Conservation (phyloP, 1,284 basidiomycete genomes). For the Ceratobasidium sp. region DNA sequence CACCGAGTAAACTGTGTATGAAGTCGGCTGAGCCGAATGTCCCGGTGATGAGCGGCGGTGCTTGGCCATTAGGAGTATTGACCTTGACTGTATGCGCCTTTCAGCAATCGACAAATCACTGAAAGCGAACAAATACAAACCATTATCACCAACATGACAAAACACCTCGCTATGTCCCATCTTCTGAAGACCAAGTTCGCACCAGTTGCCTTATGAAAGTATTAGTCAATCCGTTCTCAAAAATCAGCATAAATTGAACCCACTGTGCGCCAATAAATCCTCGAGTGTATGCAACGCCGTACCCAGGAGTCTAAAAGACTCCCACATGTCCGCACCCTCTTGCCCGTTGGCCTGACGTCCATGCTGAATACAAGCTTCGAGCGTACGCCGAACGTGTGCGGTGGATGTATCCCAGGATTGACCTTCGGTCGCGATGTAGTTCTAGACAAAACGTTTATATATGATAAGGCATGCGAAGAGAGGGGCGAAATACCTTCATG, state of each 20-base stretch:
- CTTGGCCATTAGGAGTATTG: slow-evolving; percentile 78
- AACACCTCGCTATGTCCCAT: slow-evolving; percentile 84
- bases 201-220: slow-evolving; percentile 67
- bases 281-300: slow-evolving; percentile 81
- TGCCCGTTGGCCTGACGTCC: slow-evolving; percentile 70
- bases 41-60: slow-evolving; percentile 85
- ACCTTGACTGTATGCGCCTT: slow-evolving; percentile 63
- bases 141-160: slow-evolving; percentile 86
- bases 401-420: slow-evolving; percentile 85
- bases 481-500: slow-evolving; percentile 73
- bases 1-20: slow-evolving; percentile 74
- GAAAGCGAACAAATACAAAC: slow-evolving; percentile 52
- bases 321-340: slow-evolving; percentile 75
- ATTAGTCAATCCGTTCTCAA: background rate
- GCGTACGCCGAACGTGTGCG: slow-evolving; percentile 77
- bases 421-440: slow-evolving; percentile 74
- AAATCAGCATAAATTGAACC: background rate
- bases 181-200: slow-evolving; percentile 78
- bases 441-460: slow-evolving; percentile 54
- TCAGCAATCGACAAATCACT: background rate
- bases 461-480: too few species aligned
- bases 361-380: slow-evolving; percentile 73
- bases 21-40: slow-evolving; percentile 88
- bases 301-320: slow-evolving; percentile 77
- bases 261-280: slow-evolving; percentile 82